Conservation (phyloP, 768 basidiomycete genomes). For the Boletus coccyginus region DNA sequence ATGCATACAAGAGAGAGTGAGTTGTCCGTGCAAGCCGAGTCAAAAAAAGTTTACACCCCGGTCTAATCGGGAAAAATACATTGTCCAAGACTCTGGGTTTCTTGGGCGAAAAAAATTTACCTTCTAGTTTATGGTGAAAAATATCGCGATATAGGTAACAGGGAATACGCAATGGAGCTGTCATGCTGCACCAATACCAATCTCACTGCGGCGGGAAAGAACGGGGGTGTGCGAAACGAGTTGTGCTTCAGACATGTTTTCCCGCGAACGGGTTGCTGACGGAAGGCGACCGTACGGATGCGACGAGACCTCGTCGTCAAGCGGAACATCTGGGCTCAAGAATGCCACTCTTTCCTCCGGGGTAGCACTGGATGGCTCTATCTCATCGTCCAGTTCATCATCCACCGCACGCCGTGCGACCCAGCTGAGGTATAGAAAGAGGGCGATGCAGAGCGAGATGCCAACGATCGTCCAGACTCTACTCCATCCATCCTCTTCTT, state of each 20-base stretch:
- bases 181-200: conserved; percentile 9
- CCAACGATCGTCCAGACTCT: conserved; percentile 66
- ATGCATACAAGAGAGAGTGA: conserved; percentile 4
- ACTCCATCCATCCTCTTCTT: conserved; percentile 45
- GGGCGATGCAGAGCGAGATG: conserved; percentile 64
- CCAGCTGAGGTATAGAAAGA: conserved; percentile 77
- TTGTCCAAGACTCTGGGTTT: conserved; percentile 1
- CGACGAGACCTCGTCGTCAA: conserved; percentile 22
- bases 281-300: conserved; percentile 20
- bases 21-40: conserved; percentile 1
- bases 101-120: background rate
- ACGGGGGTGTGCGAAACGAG: conserved; percentile 25
- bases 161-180: background rate
- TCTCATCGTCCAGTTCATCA: conserved; percentile 49
- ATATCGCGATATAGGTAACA: background rate
- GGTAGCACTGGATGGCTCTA: conserved; percentile 23
- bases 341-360: conserved; percentile 56
- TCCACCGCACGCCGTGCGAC: conserved; percentile 73
- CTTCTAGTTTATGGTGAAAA: background rate
- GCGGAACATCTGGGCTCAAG: conserved; percentile 34
- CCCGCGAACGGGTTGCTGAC: conserved; percentile 17
- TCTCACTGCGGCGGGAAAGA: conserved; percentile 18
- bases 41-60: conserved; percentile 23
- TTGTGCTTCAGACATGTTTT: conserved; percentile 48
- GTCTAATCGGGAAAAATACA: conserved; percentile 20